Evolutionary conservation across 2,329 filamentous ascomycete species (phyloP), one percentile per base, ranked within the genome.

Genomic region (Allantophomopsis cytisporea): DNA sequence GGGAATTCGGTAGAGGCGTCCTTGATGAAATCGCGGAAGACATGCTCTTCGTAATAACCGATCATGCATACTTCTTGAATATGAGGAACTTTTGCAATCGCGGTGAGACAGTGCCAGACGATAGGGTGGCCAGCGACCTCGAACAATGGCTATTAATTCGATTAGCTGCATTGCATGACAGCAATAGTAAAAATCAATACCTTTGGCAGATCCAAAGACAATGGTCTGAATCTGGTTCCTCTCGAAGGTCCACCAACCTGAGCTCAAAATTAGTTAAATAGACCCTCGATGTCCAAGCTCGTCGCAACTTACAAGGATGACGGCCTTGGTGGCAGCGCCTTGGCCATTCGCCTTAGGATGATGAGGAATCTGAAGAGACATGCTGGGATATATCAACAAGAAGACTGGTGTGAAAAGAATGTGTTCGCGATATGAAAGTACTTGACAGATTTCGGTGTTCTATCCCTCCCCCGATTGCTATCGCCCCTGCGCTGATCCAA

Each of bases 11-110:
- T 76, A 44, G 78, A 70, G 44, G 87, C 77, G 58, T 94, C 83
- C 64, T 94, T 94, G 69, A 96, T 94, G 66, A 96, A 96, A 64
- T 95, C 88, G 55, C 87, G 83, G 74, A 96, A 95, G 54, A 96
- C 85, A 35, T 77, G 74, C 67, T 96, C 91, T 60, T 98, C 91
- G 63, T 96, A 98, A 75, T 98, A 98, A 57, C 91, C 91, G 57
- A 98, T 93, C 56, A 98, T 80, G 68, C 91, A 88, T 53, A 98
- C 89, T 64, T 98, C 91, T 58, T 87, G 84, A 62, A 98, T 85
- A 55, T 84, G 82, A 54, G 85, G 82, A 44, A 96, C 84, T 60
- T 88, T 93, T 49, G 84, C 79, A 55, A 96, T 75, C 54, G 91
- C 87, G 55, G 82, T 83, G 59, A 98, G 76, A 70, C 88, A 94